Base-by-base conservation (phyloP, 192 early-diverging fungal species). In the Allomyces macrogynus region DNA sequence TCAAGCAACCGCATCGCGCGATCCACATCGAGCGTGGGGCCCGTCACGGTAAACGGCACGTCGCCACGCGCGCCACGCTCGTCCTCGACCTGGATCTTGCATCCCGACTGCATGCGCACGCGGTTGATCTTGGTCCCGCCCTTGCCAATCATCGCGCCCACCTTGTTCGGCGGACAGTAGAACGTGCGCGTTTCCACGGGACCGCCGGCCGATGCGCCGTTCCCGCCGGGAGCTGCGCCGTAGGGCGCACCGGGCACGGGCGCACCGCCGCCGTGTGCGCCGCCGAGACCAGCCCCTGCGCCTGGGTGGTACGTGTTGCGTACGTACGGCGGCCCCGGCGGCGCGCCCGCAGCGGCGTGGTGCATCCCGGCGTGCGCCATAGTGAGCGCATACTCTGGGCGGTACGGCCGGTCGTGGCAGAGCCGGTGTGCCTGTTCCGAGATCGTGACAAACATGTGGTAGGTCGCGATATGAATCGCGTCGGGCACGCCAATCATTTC, bases 61-160 rank as follows among this genome's bases (percentile, higher is more conserved):
- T 14, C 12, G 16, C 20, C 49, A n/a, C 16, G 16, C 20, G 16
- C 49, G 49, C 16, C 16, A 3, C 12, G 49, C 16, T 57, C 16
- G 49, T 14, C 16, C 49, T 57, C 49, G 49, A 57, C 16, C 3
- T 57, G 12, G 67, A 98, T 93, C 66, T 87, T 82, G 27, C 85
- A 86, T 65, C 86, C 86, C 10, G 87, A 87, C 24, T 86, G 72
- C 43, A 81, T 79, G 67, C 87, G 86, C 68, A 87, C 87, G 71
- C 87, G 86, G 22, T 86, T 84, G 67, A 89, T 89, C 67, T 86
- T 86, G 26, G 83, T 79, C 25, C 91, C 93, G 43, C 79, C 84
- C 76, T 94, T 95, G 67, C 95, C 95, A 74, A 98, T 98, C 71
- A 98, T 92, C 70, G 90, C 91, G 32, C 95, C 95, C 61, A 93